Evolutionary conservation across 2,329 filamentous ascomycete species (phyloP).

Genomic region (Botrytis hyacinthi): DNA sequence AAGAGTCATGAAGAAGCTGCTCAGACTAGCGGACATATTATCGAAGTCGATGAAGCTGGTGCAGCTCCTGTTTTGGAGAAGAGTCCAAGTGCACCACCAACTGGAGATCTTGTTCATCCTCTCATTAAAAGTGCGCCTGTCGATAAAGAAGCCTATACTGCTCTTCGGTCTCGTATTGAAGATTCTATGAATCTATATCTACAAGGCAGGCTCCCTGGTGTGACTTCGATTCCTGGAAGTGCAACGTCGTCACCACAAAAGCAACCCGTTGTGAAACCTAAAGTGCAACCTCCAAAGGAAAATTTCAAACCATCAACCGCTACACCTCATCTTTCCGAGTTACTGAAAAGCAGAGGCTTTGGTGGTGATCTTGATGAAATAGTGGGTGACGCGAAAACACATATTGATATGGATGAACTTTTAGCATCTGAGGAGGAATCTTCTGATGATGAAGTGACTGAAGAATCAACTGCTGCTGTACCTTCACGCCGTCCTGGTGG

Average conservation of each 20-base stretch:
- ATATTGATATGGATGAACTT: conserved; percentile 50
- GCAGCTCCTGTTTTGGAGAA: conserved; percentile 48
- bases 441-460: conserved; percentile 47
- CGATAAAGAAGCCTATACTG: conserved; percentile 52
- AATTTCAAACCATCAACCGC: conserved; percentile 54
- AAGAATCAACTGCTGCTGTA: conserved; percentile 40
- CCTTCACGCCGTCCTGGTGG: conserved; percentile 40
- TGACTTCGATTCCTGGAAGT: conserved; percentile 46
- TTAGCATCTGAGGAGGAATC: conserved; percentile 55
- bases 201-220: conserved; percentile 51
- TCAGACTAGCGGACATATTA: conserved; percentile 77
- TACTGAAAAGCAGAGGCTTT: conserved; percentile 62
- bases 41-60: conserved; percentile 65
- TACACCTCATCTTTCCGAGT: conserved; percentile 64
- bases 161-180: conserved; percentile 53
- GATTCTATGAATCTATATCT: conserved; percentile 53
- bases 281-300: conserved; percentile 34
- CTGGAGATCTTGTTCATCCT: conserved; percentile 57
- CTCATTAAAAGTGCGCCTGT: conserved; percentile 56
- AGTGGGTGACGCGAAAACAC: conserved; percentile 59
- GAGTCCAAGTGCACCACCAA: conserved; percentile 29
- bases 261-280: conserved; percentile 30
- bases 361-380: conserved; percentile 59
- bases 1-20: conserved; percentile 96
- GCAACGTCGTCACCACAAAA: conserved; percentile 29